Conservation (phyloP, 805 yeast species). For the Metschnikowia drakensbergensis region DNA sequence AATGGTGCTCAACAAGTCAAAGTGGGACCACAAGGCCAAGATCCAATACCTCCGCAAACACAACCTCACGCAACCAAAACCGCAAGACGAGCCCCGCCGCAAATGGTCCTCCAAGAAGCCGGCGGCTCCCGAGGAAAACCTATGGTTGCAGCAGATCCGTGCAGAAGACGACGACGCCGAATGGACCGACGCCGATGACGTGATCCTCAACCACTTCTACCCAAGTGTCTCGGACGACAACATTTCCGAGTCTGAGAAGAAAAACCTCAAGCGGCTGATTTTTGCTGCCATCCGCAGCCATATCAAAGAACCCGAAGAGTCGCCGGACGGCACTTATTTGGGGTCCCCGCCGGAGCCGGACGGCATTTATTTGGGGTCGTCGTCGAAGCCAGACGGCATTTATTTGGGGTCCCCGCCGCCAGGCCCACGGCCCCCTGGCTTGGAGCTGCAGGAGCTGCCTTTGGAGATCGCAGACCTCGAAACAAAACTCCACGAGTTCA, state of each 20-base stretch:
- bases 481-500: slow-evolving; percentile 18
- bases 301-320: not conserved
- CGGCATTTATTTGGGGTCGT: slow-evolving; percentile 42
- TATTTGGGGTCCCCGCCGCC: slow-evolving; percentile 23
- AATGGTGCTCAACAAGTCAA: slow-evolving; percentile 42
- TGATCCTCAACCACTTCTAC: slow-evolving; percentile 36
- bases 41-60: slow-evolving; percentile 38
- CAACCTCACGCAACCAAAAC: slow-evolving; percentile 25
- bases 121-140: slow-evolving; percentile 9
- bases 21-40: slow-evolving; percentile 45
- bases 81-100: slow-evolving; percentile 7
- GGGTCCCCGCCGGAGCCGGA: slow-evolving; percentile 17
- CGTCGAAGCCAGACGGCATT: slow-evolving; percentile 29
- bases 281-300: slow-evolving; percentile 18
- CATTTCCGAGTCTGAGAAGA: slow-evolving; percentile 32
- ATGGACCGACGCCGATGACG: slow-evolving; percentile 42
- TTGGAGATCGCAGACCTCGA: slow-evolving; percentile 17
- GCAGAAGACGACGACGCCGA: slow-evolving; percentile 25
- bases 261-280: slow-evolving; percentile 35
- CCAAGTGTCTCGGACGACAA: slow-evolving; percentile 36
- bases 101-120: slow-evolving; percentile 32
- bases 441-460: not conserved
- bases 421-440: slow-evolving; percentile 12
- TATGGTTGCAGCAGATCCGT: slow-evolving; percentile 7
- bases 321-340: not conserved